Percentiles rank a stretch among this genome's conserved stretches.
phyloP scores from a whole-genome alignment of 2,329 filamentous ascomycete species.

The Neofusicoccum cordaticola region DNA sequence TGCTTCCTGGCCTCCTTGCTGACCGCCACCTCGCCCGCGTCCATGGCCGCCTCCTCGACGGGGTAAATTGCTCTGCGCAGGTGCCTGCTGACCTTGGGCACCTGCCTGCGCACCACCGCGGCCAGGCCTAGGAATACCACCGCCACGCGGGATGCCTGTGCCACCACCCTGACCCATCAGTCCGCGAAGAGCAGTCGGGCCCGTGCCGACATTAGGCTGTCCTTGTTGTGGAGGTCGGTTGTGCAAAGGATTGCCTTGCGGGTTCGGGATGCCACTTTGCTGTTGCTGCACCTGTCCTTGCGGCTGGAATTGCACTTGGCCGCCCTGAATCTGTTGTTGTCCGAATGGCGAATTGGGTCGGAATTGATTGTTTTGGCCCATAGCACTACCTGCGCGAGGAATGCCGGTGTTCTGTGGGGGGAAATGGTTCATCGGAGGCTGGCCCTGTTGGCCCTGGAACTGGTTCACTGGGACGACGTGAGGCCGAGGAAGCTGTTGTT shows the following conservation, averaged over 20 bases:
- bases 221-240: conserved; percentile 6
- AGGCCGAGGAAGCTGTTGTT: not conserved
- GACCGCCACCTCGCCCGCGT: conserved; percentile 10
- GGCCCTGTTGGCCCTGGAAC: conserved; percentile 17
- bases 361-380: conserved; percentile 8
- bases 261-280: conserved; percentile 10
- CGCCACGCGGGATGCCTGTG: conserved; percentile 16
- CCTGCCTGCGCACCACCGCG: conserved; percentile 29
- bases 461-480: conserved; percentile 5
- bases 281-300: conserved; percentile 19
- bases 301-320: conserved; percentile 15
- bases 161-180: conserved; percentile 24
- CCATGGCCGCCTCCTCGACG: conserved; percentile 16
- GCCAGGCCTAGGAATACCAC: conserved; percentile 31
- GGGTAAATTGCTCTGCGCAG: conserved; percentile 22
- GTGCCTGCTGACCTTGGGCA: conserved; percentile 20
- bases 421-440: conserved; percentile 8
- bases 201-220: conserved; percentile 26
- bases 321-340: conserved; percentile 17
- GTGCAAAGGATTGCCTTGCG: not conserved
- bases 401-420: conserved; percentile 14
- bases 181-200: conserved; percentile 29
- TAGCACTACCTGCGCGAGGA: conserved; percentile 23
- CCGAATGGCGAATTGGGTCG: conserved; percentile 25
- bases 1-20: conserved; percentile 21